These are phyloP conservation scores for Phytophthora citricola DNA, from an alignment of 352 stramenopile genomes.

Conservation along the genomic window DNA sequence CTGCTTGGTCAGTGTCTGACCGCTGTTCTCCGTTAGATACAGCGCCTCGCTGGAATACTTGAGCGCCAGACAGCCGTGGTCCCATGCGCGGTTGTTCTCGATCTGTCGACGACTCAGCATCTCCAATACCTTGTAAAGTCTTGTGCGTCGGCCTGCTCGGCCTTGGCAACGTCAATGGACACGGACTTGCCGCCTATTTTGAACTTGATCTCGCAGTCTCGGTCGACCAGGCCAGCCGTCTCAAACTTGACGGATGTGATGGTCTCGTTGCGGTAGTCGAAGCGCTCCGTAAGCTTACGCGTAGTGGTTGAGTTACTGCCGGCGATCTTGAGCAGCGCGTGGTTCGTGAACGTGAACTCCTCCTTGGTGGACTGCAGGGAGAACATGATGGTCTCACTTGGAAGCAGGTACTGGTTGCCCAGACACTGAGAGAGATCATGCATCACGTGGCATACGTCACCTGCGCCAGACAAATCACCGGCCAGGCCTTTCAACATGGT, in stretches of 20 bases:
- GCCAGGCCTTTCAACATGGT: slow-evolving; percentile 62
- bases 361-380: slow-evolving; percentile 63
- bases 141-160: slow-evolving; percentile 36
- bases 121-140: slow-evolving; percentile 65
- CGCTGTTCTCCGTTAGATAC: slow-evolving; percentile 51
- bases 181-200: slow-evolving; percentile 42
- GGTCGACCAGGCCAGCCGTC: slow-evolving; percentile 55
- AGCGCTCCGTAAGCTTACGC: slow-evolving; percentile 56
- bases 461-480: slow-evolving; percentile 57
- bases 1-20: slow-evolving; percentile 48
- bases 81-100: slow-evolving; percentile 49
- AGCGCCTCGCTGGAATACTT: slow-evolving; percentile 51
- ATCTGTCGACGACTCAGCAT: slow-evolving; percentile 54
- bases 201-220: slow-evolving; percentile 72
- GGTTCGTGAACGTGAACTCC: slow-evolving; percentile 72
- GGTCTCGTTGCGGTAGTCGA: slow-evolving; percentile 42
- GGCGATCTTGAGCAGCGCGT: slow-evolving; percentile 50
- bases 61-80: slow-evolving; percentile 51
- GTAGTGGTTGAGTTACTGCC: slow-evolving; percentile 61
- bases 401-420: slow-evolving; percentile 51
- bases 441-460: slow-evolving; percentile 60
- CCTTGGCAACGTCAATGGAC: slow-evolving; percentile 64
- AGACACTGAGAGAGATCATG: slow-evolving; percentile 48
- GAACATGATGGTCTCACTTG: slow-evolving; percentile 54
- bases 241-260: slow-evolving; percentile 54